phyloP scores from a whole-genome alignment of 257 asterid species.

The Solanum sparsipilum region DNA sequence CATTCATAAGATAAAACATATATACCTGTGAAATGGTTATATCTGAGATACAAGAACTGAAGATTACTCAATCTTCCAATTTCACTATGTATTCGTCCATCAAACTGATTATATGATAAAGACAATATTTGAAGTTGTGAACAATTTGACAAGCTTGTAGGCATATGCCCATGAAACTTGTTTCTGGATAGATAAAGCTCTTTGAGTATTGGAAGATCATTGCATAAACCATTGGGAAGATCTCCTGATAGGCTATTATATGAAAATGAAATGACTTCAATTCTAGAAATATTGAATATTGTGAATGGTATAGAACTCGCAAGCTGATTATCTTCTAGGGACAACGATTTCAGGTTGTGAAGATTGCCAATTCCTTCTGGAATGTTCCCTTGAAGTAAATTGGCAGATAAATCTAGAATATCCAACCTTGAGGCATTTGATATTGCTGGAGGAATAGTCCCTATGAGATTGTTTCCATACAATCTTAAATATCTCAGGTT shows the following conservation, averaged over 20 bases:
- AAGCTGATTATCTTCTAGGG: background rate
- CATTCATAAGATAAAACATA: background rate
- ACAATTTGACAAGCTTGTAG: background rate
- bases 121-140: background rate
- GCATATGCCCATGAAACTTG: background rate
- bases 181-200: rapidly evolving
- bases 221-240: too few species aligned
- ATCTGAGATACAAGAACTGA: rapidly evolving
- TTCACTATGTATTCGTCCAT: background rate
- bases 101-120: rapidly evolving
- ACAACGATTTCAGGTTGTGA: background rate
- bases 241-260: too few species aligned
- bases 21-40: background rate
- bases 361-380: background rate
- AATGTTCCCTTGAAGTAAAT: background rate
- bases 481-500: too few species aligned
- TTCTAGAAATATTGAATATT: too few species aligned
- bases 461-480: too few species aligned
- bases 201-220: background rate
- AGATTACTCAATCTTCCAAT: background rate
- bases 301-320: too few species aligned
- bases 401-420: rapidly evolving
- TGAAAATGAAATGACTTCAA: too few species aligned
- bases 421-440: background rate
- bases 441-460: background rate